These are phyloP conservation scores for Botrytis fabae DNA, from an alignment of 2,329 filamentous ascomycete genomes.

Conservation along the genomic window DNA sequence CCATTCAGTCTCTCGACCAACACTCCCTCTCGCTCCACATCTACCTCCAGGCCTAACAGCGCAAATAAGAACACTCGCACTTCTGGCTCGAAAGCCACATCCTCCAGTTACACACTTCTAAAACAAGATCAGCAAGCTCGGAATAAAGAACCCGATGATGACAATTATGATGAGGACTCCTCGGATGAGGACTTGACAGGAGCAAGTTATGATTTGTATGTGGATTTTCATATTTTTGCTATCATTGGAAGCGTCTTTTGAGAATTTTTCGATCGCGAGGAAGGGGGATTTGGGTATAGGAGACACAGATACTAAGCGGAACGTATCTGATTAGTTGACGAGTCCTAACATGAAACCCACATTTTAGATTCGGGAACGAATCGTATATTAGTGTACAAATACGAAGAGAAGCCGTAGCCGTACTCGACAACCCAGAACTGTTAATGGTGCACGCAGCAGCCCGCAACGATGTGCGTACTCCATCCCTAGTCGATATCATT, in stretches of 20 bases:
- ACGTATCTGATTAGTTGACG: background rate
- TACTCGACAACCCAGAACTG: slow-evolving; percentile 58
- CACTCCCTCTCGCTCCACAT: slow-evolving; percentile 9
- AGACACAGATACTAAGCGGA: background rate
- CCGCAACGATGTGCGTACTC: slow-evolving; percentile 52
- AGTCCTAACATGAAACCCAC: background rate
- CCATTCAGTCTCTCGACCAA: background rate
- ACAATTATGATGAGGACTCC: slow-evolving; percentile 38
- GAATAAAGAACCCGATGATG: slow-evolving; percentile 55
- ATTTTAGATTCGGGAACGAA: slow-evolving; percentile 34
- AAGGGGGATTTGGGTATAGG: too few species aligned
- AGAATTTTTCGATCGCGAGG: background rate
- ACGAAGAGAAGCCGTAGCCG: slow-evolving; percentile 52
- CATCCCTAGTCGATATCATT: too few species aligned
- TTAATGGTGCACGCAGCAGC: slow-evolving; percentile 60
- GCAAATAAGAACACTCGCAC: background rate
- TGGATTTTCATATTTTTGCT: slow-evolving; percentile 11
- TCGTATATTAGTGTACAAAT: slow-evolving; percentile 31
- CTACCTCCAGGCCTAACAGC: slow-evolving; percentile 21
- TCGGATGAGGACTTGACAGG: slow-evolving; percentile 23
- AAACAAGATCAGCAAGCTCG: slow-evolving; percentile 61
- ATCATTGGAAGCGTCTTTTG: background rate
- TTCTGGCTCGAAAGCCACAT: background rate
- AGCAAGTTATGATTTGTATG: slow-evolving; percentile 29
- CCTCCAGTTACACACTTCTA: slow-evolving; percentile 45